Base-by-base conservation (phyloP, 2,329 filamentous ascomycete genomes). In the Lecanoromycetidae sp. region DNA sequence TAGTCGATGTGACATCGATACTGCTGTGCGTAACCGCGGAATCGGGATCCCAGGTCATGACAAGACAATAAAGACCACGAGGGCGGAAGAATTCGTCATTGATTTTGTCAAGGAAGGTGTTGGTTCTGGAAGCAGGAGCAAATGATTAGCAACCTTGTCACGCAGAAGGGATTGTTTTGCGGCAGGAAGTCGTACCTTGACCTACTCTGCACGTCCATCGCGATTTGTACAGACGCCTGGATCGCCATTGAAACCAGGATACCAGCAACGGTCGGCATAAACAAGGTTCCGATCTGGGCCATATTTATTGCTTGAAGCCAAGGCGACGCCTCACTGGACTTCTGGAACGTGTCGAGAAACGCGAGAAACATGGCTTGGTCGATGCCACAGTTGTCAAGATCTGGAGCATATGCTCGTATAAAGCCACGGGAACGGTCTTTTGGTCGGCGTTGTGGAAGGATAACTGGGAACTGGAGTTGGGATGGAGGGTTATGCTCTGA, bases 21-120 rank as follows among this genome's bases (percentile, higher is more conserved):
- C 13, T 10, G 8, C 60, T 52, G 30, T 63, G 61, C 22, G 60
- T 56, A 63, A 61, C 20, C 0, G 57, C 51, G 6, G 41, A 30
- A 5, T 41, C n/a, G 0, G 71, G 69, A 43, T 71, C 71, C 62
- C 66, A 77, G 1, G 71, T 71, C 61, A 79, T 69, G 30, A 81
- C 64, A 17, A 75, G 61, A 50, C 67, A 71, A 58, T 71, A 74
- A 0, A 80, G 64, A 0, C 76, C 76, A 2, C 67, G 68, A 0
- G 77, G 76, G 38, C 66, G 67, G 58, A 80, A 81, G 49, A 77
- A 69, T 3, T 72, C 64, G 7, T 69, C 63, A 55, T 80, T 80
- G 54, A 77, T 66, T 29, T 64, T 60, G 53, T 77, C 69, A 13
- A 81, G 66, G 56, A 75, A 80, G 0, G 57, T 61, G 54, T 77